These are phyloP conservation scores for Haplographium delicatum DNA, from an alignment of 495 filamentous ascomycete genomes.

Conservation along the genomic window DNA sequence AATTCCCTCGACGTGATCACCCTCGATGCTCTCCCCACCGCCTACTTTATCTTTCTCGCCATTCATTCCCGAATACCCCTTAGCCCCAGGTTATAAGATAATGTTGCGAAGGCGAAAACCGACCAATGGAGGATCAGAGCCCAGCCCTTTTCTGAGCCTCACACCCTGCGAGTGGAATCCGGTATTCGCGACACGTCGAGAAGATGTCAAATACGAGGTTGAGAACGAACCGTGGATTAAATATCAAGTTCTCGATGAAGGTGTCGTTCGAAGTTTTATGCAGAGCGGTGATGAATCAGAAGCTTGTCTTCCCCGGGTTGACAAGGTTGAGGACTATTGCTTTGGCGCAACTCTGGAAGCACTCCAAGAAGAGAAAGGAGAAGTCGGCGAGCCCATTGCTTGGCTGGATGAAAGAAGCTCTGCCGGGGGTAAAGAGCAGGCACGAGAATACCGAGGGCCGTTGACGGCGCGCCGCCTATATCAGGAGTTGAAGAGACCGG, in stretches of 20 bases:
- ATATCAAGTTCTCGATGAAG: background rate
- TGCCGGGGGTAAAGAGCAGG: background rate
- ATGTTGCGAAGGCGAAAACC: background rate
- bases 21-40: background rate
- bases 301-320: slow-evolving; percentile 1
- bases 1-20: background rate
- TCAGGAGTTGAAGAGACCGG: background rate
- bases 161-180: background rate
- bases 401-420: slow-evolving; percentile 1
- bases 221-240: background rate
- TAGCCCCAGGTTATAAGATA: background rate
- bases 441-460: background rate
- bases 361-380: slow-evolving; percentile 1
- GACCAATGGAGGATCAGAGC: background rate
- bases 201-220: background rate
- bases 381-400: background rate
- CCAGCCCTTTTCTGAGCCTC: background rate
- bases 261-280: slow-evolving; percentile 3
- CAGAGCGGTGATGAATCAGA: background rate
- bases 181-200: background rate
- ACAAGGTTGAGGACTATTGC: slow-evolving; percentile 4
- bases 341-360: background rate
- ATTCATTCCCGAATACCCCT: background rate
- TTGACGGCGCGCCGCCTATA: background rate
- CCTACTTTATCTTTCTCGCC: background rate